Evolutionary conservation across 257 asterid species (phyloP), one percentile per base, ranked within the genome.

Genomic region (Thymus quinquecostatus): DNA sequence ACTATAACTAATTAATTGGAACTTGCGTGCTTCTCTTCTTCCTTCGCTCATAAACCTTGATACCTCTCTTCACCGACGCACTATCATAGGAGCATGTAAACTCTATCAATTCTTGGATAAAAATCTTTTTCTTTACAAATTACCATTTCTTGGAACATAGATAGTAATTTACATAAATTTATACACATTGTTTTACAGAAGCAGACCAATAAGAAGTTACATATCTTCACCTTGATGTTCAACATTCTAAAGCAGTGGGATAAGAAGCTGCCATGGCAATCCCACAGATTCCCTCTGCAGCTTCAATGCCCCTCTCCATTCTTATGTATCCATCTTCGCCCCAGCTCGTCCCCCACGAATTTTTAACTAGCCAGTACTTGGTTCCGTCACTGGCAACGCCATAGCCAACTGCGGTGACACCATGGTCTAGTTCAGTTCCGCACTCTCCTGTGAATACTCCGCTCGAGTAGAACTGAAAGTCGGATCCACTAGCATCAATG

Each of bases 361-460:
- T 64, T 58, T 66, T 66, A 1, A 66, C 70, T 9, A 66, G 43
- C 70, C 70, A 66, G 8, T 66, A 66, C 70, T 81, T 77, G 0
- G 71, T 82, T 10, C 83, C 85, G 10, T 71, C 80, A 14, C 21
- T 44, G 13, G 71, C 29, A 12, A 11, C 14, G 3, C 85, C 85
- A 5, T 82, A 85, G 0, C 85, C 87, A 7, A 85, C 78, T 1
- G 66, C 75, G 0, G 83, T 71, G 2, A 85, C 87, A 6, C 80
- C 90, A 48, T 85, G 90, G 50, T 85, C 69, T 2, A 78, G 60
- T 0, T 50, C 57, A 1, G 81, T 85, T 36, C 86, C 86, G 28
- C 90, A 82, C 3, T 72, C 32, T 57, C 83, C 87, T 0, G 74
- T 61, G 49, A 80, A 78, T 4, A 85, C 71, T 6, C 90, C 90